Conservation (phyloP, 768 basidiomycete genomes). For the Russula olivacea region DNA sequence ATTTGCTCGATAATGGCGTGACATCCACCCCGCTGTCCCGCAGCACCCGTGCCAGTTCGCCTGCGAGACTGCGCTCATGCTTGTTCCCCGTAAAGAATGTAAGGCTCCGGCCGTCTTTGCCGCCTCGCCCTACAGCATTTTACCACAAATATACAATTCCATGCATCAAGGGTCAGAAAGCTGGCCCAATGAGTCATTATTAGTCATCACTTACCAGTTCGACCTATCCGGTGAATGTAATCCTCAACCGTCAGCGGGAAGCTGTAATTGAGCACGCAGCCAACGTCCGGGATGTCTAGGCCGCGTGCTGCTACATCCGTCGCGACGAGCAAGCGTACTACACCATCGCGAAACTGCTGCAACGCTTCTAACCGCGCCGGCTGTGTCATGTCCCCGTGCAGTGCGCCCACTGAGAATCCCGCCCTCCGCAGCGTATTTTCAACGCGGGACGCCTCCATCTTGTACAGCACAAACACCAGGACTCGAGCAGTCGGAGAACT, state of each 20-base stretch:
- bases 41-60: conserved; percentile 88
- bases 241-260: conserved; percentile 95
- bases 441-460: conserved; percentile 93
- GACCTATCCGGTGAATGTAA: conserved; percentile 85
- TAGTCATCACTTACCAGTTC: conserved; percentile 54
- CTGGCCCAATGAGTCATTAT: too few species aligned
- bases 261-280: conserved; percentile 92
- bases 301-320: conserved; percentile 98
- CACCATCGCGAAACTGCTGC: conserved; percentile 80
- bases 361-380: conserved; percentile 76
- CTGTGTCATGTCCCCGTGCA: conserved; percentile 92
- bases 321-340: conserved; percentile 79
- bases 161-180: too few species aligned
- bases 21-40: conserved; percentile 80
- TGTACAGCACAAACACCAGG: conserved; percentile 94
- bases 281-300: conserved; percentile 94
- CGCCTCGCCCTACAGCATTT: conserved; percentile 73
- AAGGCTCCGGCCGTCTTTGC: conserved; percentile 82
- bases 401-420: conserved; percentile 71
- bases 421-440: conserved; percentile 68
- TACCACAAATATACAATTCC: neutral
- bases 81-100: conserved; percentile 95
- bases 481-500: conserved; percentile 59
- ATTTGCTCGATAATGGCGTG: conserved; percentile 69
- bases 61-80: conserved; percentile 81